Evolutionary conservation across 2,329 filamentous ascomycete genomes (phyloP), one percentile per base, ranked within the genome.

Genomic region (Capronia coronata): DNA sequence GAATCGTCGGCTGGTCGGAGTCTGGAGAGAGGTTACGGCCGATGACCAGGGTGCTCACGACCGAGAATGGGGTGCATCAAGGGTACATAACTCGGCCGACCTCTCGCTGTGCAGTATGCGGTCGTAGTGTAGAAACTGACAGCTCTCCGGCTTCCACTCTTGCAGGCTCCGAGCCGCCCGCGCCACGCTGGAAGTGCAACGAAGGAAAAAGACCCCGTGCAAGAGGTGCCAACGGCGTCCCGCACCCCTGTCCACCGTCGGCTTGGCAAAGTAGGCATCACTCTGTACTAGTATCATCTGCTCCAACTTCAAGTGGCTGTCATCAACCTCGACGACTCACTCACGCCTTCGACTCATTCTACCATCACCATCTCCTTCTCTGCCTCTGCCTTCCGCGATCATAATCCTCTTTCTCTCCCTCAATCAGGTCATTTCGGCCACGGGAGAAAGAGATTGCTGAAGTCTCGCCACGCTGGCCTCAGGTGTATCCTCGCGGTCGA

Each of bases 381-480:
- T 40, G 19, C 42, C 46, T 45, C 25, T n/a, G n/a, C 29, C 39
- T 25, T 19, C 18, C 18, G 11, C 16, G n/a, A n/a, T n/a, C n/a
- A 37, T 16, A 29, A 18, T 32, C 45, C 19, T 48, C 46, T 25
- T 14, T 13, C 35, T 40, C 30, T 10, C n/a, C n/a, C 27, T 49
- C 52, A 43, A 49, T 38, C 37, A 39, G 29, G 30, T 11, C 45
- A 25, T 27, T 27, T 38, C 39, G 54, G 40, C 35, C 34, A 40
- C 43, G 16, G 39, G 13, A 23, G 10, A 29, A 3, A 48, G 22
- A 35, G n/a, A 43, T 10, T 23, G 32, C 46, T 45, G 34, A 32
- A 34, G 25, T 44, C 25, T 54, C 37, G 54, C 54, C 54, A 56
- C 54, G 37, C 44, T 56, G 54, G 50, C 54, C 54, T 56, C 50